phyloP scores from a whole-genome alignment of 139 green algal genomes.

The Nannochloris sp. region DNA sequence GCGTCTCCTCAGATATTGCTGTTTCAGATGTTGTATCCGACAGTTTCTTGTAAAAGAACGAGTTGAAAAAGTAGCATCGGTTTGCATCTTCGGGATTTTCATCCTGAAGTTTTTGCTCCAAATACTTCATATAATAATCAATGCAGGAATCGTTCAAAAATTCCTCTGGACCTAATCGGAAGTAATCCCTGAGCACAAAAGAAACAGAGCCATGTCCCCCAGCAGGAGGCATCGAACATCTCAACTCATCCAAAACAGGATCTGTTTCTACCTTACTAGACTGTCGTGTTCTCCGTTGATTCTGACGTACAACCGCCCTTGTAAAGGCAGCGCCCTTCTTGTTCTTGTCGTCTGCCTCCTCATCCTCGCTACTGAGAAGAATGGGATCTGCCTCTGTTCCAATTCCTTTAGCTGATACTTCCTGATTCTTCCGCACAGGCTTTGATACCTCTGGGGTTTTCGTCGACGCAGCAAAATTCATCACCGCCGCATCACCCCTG shows the following conservation, averaged over 20 bases:
- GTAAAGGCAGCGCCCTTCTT: neutral
- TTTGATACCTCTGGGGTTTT: neutral
- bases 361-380: constrained; percentile 6
- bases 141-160: constrained; percentile 94
- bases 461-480: neutral
- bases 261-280: neutral
- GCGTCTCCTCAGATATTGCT: neutral
- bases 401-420: neutral
- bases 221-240: constrained; percentile 32
- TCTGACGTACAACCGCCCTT: neutral
- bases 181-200: constrained; percentile 56
- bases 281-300: neutral
- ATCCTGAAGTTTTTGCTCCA: constrained; percentile 14
- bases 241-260: constrained; percentile 33
- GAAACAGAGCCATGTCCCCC: constrained; percentile 43
- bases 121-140: constrained; percentile 75
- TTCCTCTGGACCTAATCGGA: constrained; percentile 52
- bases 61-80: constrained; percentile 85
- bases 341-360: neutral
- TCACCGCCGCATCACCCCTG: no score
- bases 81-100: constrained; percentile 36
- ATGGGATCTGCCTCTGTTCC: constrained; percentile 1
- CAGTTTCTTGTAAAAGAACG: constrained; percentile 94
- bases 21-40: constrained; percentile 33
- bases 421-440: neutral